Evolutionary conservation across 1,284 basidiomycete species (phyloP), one percentile per base, ranked within the genome.

Genomic region (Pterula multifida): DNA sequence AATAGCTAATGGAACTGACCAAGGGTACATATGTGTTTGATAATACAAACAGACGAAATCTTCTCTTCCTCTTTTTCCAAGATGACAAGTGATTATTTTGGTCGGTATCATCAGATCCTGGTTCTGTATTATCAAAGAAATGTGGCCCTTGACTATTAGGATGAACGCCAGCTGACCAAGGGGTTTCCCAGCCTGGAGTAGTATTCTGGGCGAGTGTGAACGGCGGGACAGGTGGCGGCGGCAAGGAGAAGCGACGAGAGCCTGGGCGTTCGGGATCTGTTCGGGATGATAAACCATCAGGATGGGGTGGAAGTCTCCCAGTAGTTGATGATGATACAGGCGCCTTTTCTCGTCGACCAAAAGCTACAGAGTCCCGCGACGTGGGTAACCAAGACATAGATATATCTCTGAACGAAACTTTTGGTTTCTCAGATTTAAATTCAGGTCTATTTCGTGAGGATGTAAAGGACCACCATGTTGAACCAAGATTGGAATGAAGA

Each of bases 11-110:
- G 21, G 35, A 48, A 63, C 76, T 50, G 56, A 88, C 87, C 68
- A 90, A 61, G 49, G 87, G 87, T 49, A 87, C 83, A 62, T 86
- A 87, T 49, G 73, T 65, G 55, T 89, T 86, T 48, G 71, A 75
- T 32, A 90, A 65, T 52, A 88, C 75, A 58, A 85, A 90, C 15
- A 68, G 61, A 50, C 83, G 71, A 48, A 84, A 58, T 45, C 71
- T 68, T 58, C 79, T 81, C 60, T 67, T 74, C 48, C 75, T 65
- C 55, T 65, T 62, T 51, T 66, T 61, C 74, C 71, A 76, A 50
- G 60, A 52, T 26, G 63, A 60, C 26, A 63, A 54, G 35, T 66
- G 60, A 54, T 69, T 66, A 35, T 65, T 58, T 46, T 65, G 67
- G 49, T 66, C 58, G 36, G 59, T 62, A 26, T 62, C 64, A 55